Percentiles rank a stretch among this genome's conserved stretches.
Conservation (phyloP, 2,329 filamentous ascomycete genomes). For the Coniochaeta prunicola region DNA sequence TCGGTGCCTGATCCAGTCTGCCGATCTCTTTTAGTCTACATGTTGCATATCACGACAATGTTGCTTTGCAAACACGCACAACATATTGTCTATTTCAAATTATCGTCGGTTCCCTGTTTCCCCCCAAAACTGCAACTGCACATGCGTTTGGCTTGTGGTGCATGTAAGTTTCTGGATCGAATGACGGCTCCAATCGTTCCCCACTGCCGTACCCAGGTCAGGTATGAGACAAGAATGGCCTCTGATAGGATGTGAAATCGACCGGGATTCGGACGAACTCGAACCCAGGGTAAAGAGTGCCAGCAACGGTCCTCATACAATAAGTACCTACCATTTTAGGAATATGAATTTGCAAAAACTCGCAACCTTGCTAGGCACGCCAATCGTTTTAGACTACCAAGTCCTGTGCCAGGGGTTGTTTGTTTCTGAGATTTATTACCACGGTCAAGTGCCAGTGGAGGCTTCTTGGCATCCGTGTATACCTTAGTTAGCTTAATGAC, state of each 20-base stretch:
- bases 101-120: neutral
- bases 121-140: neutral
- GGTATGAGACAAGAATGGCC: neutral
- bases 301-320: neutral
- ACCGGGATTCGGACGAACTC: neutral
- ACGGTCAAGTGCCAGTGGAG: too few species aligned
- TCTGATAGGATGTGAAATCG: neutral
- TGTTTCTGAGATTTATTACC: too few species aligned
- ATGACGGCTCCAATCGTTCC: neutral
- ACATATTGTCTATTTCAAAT: neutral
- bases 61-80: neutral
- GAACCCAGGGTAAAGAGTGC: neutral
- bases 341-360: neutral
- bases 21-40: neutral
- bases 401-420: neutral
- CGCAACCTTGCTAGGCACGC: neutral
- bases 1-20: neutral
- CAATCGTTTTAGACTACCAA: neutral
- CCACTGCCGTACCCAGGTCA: neutral
- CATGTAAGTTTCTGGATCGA: neutral
- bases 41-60: neutral
- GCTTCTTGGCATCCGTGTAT: too few species aligned
- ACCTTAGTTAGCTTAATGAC: too few species aligned
- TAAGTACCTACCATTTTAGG: neutral
- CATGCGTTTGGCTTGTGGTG: too few species aligned